Percentiles rank a stretch among this genome's conserved stretches.
These are phyloP conservation scores for Rhizopus arrhizus DNA, from an alignment of 371 early-diverging fungal species.

Conservation along the genomic window DNA sequence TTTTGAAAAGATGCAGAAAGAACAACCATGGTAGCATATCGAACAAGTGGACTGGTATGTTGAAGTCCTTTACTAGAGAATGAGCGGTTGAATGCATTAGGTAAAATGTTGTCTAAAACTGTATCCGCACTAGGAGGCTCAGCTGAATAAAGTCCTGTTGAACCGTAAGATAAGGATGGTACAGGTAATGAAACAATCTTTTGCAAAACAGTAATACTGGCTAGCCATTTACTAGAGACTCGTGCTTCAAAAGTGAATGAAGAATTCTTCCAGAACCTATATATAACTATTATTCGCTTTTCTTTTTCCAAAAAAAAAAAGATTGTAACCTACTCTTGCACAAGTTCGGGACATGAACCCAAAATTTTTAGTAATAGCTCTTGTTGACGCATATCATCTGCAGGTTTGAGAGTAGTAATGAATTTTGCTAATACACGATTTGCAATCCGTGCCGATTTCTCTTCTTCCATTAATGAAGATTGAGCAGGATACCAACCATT, in stretches of 20 bases:
- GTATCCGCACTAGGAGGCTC: conserved; percentile 60
- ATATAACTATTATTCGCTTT: not conserved
- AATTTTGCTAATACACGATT: conserved; percentile 69
- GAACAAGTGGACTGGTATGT: conserved; percentile 68
- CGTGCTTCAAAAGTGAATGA: conserved; percentile 79
- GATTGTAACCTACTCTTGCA: conserved; percentile 58
- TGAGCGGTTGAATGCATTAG: conserved; percentile 59
- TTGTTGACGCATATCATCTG: conserved; percentile 71
- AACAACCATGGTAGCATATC: conserved; percentile 64
- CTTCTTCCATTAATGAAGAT: conserved; percentile 20
- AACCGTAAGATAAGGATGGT: conserved; percentile 60
- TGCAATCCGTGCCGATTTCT: conserved; percentile 45
- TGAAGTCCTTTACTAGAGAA: conserved; percentile 67
- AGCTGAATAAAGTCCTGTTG: conserved; percentile 52
- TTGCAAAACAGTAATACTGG: conserved; percentile 74
- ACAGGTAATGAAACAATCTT: conserved; percentile 71
- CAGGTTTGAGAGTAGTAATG: conserved; percentile 60
- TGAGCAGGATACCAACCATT: conserved; percentile 75
- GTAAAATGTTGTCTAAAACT: conserved; percentile 74
- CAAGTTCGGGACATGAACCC: conserved; percentile 76
- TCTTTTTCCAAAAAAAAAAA: not conserved
- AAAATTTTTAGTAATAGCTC: conserved; percentile 68
- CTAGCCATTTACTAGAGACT: conserved; percentile 73
- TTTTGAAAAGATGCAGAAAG: conserved; percentile 69
- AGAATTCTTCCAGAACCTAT: conserved; percentile 66